These are phyloP conservation scores for Phialemoniopsis sp. DNA, from an alignment of 2,329 filamentous ascomycete species.

Conservation along the genomic window DNA sequence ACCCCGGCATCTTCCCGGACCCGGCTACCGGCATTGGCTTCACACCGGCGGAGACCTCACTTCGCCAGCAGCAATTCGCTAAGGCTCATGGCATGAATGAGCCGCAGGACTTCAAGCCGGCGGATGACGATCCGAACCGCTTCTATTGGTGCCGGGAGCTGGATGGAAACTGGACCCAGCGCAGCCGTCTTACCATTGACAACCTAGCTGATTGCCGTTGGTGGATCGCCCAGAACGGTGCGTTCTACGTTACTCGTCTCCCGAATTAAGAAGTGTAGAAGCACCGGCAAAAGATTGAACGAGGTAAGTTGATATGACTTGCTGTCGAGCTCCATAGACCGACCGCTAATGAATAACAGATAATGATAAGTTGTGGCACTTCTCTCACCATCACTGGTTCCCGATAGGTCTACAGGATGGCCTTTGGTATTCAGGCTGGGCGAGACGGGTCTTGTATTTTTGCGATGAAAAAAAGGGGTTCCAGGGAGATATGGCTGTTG, in stretches of 20 bases:
- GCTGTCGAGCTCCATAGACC: too few species aligned
- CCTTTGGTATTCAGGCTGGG: too few species aligned
- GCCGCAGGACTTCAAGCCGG: slow-evolving; percentile 60
- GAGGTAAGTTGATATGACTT: not conserved
- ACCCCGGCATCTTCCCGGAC: slow-evolving; percentile 34
- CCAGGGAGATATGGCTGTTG: too few species aligned
- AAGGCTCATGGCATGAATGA: slow-evolving; percentile 45
- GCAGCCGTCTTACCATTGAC: slow-evolving; percentile 57
- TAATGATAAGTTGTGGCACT: too few species aligned
- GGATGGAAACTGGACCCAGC: slow-evolving; percentile 56
- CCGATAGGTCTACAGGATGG: too few species aligned
- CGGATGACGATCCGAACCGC: slow-evolving; percentile 54
- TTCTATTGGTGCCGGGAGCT: slow-evolving; percentile 60
- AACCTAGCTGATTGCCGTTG: slow-evolving; percentile 50
- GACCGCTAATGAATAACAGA: too few species aligned
- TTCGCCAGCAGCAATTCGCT: slow-evolving; percentile 45
- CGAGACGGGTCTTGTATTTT: too few species aligned
- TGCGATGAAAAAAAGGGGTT: too few species aligned
- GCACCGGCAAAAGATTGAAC: not conserved
- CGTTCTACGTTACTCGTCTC: slow-evolving; percentile 58
- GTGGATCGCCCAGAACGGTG: slow-evolving; percentile 53
- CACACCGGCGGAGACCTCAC: slow-evolving; percentile 41
- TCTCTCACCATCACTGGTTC: too few species aligned
- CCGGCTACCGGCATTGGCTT: slow-evolving; percentile 45
- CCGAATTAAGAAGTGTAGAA: slow-evolving; percentile 25